These are phyloP conservation scores for Geranium brycei DNA, from an alignment of 345 rosid species.

Conservation along the genomic window DNA sequence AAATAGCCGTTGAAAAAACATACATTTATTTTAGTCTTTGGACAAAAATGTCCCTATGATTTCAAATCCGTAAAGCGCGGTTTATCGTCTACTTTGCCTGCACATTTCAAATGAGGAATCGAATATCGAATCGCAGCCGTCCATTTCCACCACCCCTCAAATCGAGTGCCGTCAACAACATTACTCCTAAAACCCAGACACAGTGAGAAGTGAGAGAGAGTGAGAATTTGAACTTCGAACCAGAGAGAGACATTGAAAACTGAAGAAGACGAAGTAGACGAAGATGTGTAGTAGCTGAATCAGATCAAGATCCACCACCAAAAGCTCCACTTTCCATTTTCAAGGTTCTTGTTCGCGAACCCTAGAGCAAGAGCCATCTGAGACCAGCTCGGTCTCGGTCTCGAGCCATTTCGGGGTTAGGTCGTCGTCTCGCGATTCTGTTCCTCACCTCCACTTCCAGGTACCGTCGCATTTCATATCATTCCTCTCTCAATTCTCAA, in stretches of 20 bases:
- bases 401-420: too few species aligned
- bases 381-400: background rate
- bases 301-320: background rate
- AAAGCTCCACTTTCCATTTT: background rate
- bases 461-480: too few species aligned
- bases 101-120: conserved; percentile 12
- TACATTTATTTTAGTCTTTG: background rate
- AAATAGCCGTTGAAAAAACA: conserved; percentile 21
- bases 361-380: background rate
- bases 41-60: conserved; percentile 14
- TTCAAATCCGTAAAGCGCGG: conserved; percentile 37
- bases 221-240: background rate
- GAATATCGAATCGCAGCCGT: conserved; percentile 28
- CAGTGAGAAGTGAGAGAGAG: too few species aligned
- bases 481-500: background rate
- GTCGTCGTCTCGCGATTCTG: too few species aligned
- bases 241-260: background rate
- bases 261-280: background rate
- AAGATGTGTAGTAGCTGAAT: background rate
- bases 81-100: background rate
- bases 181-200: too few species aligned
- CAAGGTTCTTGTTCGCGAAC: too few species aligned
- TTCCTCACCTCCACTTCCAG: too few species aligned
- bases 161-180: background rate
- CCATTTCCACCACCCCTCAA: conserved; percentile 9